Base-by-base conservation (phyloP, 768 basidiomycete species). In the Naganishia vaughanmartiniae region DNA sequence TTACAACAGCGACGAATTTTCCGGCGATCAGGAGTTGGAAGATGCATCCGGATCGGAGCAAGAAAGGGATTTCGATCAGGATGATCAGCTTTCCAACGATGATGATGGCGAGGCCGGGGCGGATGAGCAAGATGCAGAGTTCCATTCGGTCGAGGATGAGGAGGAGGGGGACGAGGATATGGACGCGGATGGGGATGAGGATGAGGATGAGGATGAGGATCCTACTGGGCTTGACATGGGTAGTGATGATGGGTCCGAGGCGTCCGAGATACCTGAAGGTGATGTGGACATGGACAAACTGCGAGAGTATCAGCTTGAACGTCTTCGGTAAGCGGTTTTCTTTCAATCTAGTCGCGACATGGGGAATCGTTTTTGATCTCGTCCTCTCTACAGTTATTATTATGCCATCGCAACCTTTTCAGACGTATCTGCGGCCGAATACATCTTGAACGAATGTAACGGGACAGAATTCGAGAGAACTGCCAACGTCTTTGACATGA, bases 391-490 rank as follows among this genome's bases (percentile, higher is more conserved):
- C 77, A 96, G 93, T 70, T 99, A 97, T 79, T 95, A 91, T 78
- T 99, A 97, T 82, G 95, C 95, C 17, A 86, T 99, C 66, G 88
- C 92, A 1, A 90, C 91, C 65, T 98, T 92, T 81, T 90, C 94
- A 76, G 85, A 89, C 0, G 83, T 86, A 12, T 85, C 87, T 39
- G 85, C 93, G 4, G 92, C 94, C 11, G 83, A 86, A 1, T 89
- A 93, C 77, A 87, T 94, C 34, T 90, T 89, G 77, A 81, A 85
- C 36, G 93, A 98, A 78, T 85, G 97, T 30, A 91, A 97, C 74
- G 93, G 93, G 19, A 91, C 95, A 1, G 96, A 99, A 79, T 86
- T 98, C 19, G 96, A 98, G 80, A 88, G 93, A 34, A 96, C 95
- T 0, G 95, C 96, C 3, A 99, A 99, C 79, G 86, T 97, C 9